Conservation (phyloP, 225 moss, liverwort and hornwort species). For the Marchantia paleacea region DNA sequence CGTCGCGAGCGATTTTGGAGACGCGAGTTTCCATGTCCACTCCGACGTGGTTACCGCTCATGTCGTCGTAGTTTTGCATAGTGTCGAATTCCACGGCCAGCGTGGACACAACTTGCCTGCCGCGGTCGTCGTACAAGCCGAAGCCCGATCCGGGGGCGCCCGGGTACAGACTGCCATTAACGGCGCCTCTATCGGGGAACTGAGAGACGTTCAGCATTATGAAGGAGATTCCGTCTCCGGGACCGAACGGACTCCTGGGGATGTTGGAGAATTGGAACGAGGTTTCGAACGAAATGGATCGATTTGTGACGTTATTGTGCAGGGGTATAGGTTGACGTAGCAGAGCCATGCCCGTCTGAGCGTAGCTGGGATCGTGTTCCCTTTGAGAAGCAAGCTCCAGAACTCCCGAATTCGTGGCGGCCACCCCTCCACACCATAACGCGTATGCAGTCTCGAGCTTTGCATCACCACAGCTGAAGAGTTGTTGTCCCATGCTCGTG, state of each 20-base stretch:
- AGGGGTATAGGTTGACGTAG: neutral
- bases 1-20: neutral
- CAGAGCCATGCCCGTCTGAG: conserved; percentile 10
- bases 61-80: neutral
- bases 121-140: conserved; percentile 1
- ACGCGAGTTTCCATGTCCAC: neutral
- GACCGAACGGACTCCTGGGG: neutral
- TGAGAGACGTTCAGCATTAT: conserved; percentile 1
- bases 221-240: conserved; percentile 16
- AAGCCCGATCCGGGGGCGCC: neutral
- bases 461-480: too few relatives aligned
- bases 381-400: too few relatives aligned
- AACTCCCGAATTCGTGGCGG: too few relatives aligned
- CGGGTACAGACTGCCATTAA: neutral
- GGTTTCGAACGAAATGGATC: neutral
- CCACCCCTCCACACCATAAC: too few relatives aligned
- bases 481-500: too few relatives aligned
- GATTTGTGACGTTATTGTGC: neutral
- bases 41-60: neutral
- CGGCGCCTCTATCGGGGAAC: neutral
- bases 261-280: neutral
- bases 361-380: too few relatives aligned
- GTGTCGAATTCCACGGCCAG: conserved; percentile 12
- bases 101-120: neutral
- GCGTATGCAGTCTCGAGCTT: too few relatives aligned